Evolutionary conservation across 352 stramenopile genomes (phyloP), one percentile per base, ranked within the genome.

Genomic region (Globisporangium takayamanum): DNA sequence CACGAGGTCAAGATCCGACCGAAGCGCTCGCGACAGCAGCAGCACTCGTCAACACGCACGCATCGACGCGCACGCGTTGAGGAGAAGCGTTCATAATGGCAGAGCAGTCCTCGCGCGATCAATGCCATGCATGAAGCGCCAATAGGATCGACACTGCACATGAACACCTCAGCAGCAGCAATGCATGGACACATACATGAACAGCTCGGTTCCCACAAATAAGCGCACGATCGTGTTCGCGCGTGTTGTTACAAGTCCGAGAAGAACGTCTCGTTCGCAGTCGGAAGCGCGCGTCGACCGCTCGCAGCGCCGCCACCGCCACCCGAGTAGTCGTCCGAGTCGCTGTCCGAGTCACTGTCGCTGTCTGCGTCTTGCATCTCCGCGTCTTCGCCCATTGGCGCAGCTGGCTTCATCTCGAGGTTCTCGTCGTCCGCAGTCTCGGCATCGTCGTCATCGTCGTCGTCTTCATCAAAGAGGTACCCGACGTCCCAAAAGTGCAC

Each of bases 401-500:
- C 62, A 2, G 54, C 46, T n/a, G 67, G 62, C 30, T 79, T 71
- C 56, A 55, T 62, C 39, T 62, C 56, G 3, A 62, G 26, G 20
- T 53, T 57, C 28, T 83, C 80, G 55, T 78, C 66, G 11, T 83
- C 72, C 28, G 80, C 68, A n/a, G 83, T 67, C 12, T 74, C 67
- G 1, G 75, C 74, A 7, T 88, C 84, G 8, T 76, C 74, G 14
- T 91, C 84, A 26, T 94, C 82, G 36, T 69, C 80, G n/a, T 73
- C 82, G 37, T 93, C 85, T 39, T 97, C 89, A 20, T 97, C 85
- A 47, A 92, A 95, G 50, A 98, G 79, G 45, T 98, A 94, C 14
- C 74, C 79, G 10, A 96, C 88, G 78, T 99, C 96, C 93, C 92
- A 99, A 56, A 98, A 96, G 59, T 97, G 76, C 57, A 99, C 89